These are phyloP conservation scores for Pythium grandisporangium DNA, from an alignment of 352 stramenopile species.

Conservation along the genomic window DNA sequence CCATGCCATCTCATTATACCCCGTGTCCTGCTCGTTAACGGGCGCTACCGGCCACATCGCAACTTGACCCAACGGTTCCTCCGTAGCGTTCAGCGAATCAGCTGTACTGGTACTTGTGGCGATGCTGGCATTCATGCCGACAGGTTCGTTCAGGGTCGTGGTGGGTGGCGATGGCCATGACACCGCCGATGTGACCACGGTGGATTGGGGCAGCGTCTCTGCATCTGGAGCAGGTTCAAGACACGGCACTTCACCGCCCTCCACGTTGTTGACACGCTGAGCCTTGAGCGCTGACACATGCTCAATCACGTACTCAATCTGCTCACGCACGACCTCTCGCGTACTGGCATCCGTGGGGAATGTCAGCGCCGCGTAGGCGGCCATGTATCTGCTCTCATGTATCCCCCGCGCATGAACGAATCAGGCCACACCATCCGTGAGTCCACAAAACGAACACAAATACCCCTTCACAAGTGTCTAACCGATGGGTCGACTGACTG, in stretches of 20 bases:
- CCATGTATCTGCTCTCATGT: constrained; percentile 45
- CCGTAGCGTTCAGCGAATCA: background rate
- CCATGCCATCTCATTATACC: background rate
- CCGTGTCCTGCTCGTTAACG: background rate
- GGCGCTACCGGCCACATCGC: background rate
- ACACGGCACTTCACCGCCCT: background rate
- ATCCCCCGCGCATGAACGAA: background rate
- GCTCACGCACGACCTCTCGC: constrained; percentile 33
- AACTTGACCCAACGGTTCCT: background rate
- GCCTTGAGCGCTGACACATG: constrained; percentile 52
- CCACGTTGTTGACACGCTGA: background rate
- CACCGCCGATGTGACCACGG: background rate
- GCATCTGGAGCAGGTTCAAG: too few species aligned
- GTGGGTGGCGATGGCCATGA: constrained; percentile 6
- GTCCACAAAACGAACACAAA: too few species aligned
- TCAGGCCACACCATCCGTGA: background rate
- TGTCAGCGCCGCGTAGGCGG: constrained; percentile 42
- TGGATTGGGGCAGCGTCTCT: background rate
- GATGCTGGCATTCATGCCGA: background rate
- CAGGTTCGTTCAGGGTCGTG: background rate
- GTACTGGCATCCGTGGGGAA: constrained; percentile 14
- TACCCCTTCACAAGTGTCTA: constrained; percentile 14
- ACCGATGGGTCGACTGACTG: too few species aligned
- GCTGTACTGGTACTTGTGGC: background rate
- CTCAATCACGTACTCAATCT: constrained; percentile 72